Base-by-base conservation (phyloP, 2,329 filamentous ascomycete genomes). In the Tolypocladium paradoxum region DNA sequence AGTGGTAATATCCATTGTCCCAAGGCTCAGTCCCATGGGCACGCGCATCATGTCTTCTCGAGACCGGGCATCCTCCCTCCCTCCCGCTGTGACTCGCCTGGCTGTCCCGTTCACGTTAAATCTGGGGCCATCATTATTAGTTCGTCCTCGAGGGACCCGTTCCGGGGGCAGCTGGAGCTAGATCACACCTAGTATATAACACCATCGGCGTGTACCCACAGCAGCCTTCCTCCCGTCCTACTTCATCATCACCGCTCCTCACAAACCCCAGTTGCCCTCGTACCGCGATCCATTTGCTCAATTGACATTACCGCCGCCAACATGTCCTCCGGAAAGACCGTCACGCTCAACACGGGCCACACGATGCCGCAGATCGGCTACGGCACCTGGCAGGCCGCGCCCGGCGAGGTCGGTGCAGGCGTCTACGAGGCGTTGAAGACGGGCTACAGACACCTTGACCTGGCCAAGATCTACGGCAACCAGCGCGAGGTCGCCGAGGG, bases 321-420 rank as follows among this genome's bases (percentile, higher is more conserved):
- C 57, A 84, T 84, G 81, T 83, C 81, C 64, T 70, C 73, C 63
- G 76, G 72, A 54, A 70, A 66, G 60, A 73, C 79, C 68, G 78
- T 82, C 60, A 80, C 77, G 56, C 76, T 83, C 62, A 83, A 77
- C 72, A 77, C 78, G 52, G 84, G 85, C 59, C 78, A 80, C 64
- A 81, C 82, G 70, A 87, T 87, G 53, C 80, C 83, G 3, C 74
- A 74, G 49, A 69, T 84, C 56, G 77, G 79, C 57, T 75, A 67
- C 55, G 83, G 83, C 62, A 87, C 83, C 61, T 87, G 83, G 83
- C 84, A 87, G 66, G 81, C 83, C 34, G 72, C 76, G 60, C 82
- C 82, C 50, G 80, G 79, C 57, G 78, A 86, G 68, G 83, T 85
- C 55, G 77, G 78, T 54, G 72, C 77, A 37, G 83, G 83, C 40